These are phyloP conservation scores for Zalaria obscura DNA, from an alignment of 2,329 filamentous ascomycete species.

Conservation along the genomic window DNA sequence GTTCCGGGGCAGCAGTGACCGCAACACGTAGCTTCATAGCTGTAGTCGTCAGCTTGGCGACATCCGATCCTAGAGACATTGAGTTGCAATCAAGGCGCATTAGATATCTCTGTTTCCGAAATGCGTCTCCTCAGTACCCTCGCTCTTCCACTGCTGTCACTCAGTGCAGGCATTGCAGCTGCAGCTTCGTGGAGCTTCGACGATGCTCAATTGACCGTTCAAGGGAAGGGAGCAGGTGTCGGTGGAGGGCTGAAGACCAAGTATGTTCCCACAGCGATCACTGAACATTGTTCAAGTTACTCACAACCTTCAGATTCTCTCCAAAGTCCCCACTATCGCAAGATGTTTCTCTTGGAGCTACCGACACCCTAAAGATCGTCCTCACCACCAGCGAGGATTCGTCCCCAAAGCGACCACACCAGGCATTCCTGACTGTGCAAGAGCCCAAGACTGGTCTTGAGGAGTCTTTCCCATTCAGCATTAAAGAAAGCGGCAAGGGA, in stretches of 20 bases:
- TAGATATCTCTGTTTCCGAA: too few species aligned
- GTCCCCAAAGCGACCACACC: conserved; percentile 73
- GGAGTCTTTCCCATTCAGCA: conserved; percentile 66
- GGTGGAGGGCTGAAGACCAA: conserved; percentile 46
- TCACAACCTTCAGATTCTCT: conserved; percentile 21
- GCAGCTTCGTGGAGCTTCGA: conserved; percentile 57
- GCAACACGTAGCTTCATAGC: too few species aligned
- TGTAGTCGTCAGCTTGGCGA: too few species aligned
- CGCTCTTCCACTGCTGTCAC: conserved; percentile 9
- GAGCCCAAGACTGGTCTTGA: conserved; percentile 67
- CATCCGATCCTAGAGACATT: too few species aligned
- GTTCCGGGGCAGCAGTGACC: too few species aligned
- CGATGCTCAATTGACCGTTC: conserved; percentile 54
- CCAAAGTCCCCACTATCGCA: conserved; percentile 45
- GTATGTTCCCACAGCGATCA: conserved; percentile 6
- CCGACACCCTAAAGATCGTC: conserved; percentile 67
- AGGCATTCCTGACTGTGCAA: conserved; percentile 76
- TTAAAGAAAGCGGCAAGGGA: conserved; percentile 82
- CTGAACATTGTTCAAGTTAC: conserved; percentile 1
- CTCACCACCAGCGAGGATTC: conserved; percentile 70
- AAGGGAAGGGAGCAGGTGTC: conserved; percentile 42
- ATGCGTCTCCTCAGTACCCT: conserved; percentile 14
- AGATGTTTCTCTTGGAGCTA: conserved; percentile 14
- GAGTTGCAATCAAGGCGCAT: too few species aligned
- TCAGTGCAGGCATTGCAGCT: conserved; percentile 24